Conservation (phyloP, 495 filamentous ascomycete species). For the Astrothelium macrocarpum region DNA sequence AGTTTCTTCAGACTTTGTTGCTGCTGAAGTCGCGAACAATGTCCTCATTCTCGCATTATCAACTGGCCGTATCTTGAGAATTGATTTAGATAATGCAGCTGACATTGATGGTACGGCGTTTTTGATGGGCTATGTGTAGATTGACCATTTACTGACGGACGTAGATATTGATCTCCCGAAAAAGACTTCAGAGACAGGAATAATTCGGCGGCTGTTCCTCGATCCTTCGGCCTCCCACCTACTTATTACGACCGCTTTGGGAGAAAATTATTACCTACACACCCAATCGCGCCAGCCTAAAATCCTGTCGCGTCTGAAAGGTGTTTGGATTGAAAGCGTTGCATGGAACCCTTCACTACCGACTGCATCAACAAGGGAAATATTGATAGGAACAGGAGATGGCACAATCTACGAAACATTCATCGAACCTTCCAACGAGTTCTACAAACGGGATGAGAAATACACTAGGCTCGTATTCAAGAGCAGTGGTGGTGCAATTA, state of each 20-base stretch:
- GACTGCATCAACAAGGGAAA: slow-evolving; percentile 88
- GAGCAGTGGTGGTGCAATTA: slow-evolving; percentile 63
- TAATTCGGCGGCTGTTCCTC: slow-evolving; percentile 91
- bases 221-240: slow-evolving; percentile 94
- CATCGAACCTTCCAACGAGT: slow-evolving; percentile 86
- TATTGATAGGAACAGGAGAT: slow-evolving; percentile 84
- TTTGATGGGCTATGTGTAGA: background rate
- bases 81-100: slow-evolving; percentile 84
- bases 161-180: slow-evolving; percentile 95
- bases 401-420: slow-evolving; percentile 94
- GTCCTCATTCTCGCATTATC: slow-evolving; percentile 83
- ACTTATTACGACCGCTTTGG: slow-evolving; percentile 78
- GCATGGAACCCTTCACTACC: slow-evolving; percentile 97
- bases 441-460: slow-evolving; percentile 88
- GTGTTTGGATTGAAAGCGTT: slow-evolving; percentile 75
- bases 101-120: slow-evolving; percentile 77
- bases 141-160: background rate
- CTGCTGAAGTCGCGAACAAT: slow-evolving; percentile 95
- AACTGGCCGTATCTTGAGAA: slow-evolving; percentile 79
- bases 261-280: slow-evolving; percentile 96
- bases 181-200: slow-evolving; percentile 77
- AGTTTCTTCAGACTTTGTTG: slow-evolving; percentile 86
- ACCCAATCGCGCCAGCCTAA: slow-evolving; percentile 85
- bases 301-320: slow-evolving; percentile 69
- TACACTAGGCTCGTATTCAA: slow-evolving; percentile 77